Evolutionary conservation across 2,329 filamentous ascomycete species (phyloP), one percentile per base, ranked within the genome.

Genomic region (Neopestalotiopsis rosae): DNA sequence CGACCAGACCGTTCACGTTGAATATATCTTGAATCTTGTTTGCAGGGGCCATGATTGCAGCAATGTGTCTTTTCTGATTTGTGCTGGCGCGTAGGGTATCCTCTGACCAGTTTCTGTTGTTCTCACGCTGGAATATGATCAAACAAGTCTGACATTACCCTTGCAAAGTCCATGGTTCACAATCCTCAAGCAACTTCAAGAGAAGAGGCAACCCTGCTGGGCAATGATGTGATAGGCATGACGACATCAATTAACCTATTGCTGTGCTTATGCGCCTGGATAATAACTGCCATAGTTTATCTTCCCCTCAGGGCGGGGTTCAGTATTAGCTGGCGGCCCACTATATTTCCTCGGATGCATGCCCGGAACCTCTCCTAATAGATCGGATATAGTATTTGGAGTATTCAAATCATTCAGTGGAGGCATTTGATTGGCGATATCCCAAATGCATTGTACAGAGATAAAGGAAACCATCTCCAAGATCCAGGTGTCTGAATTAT

Each of bases 1-100:
- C 65, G 24, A 67, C 65, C 6, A 67, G 65, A 30, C 65, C 65
- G 13, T 67, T 38, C 17, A 67, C 65, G 10, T 67, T 67, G 56
- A 67, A 67, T 12, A 67, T 56, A 5, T 67, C 65, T 10, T 17
- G 6, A n/a, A 61, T 52, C 57, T 61, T 67, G 56, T 67, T 67
- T 20, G 65, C 34, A 6, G 65, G 63, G 6, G 63, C 20, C 63
- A 66, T 66, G 30, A n/a, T 17, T n/a, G 17, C 49, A 14, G 49
- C 20, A 17, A 2, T 56, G 49, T n/a, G 6, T 10, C 34, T 10
- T 38, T 9, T 38, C 10, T 9, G 6, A 7, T 38, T 38, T 38
- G 10, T 4, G 24, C 24, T 28, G 24, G 24, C 24, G 24, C 3
- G 24, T 28, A 28, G 24, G 24, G 24, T 28, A 28, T 38, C 10